phyloP scores from a whole-genome alignment of 805 yeast species.

The Starmerella potacharoeniae region DNA sequence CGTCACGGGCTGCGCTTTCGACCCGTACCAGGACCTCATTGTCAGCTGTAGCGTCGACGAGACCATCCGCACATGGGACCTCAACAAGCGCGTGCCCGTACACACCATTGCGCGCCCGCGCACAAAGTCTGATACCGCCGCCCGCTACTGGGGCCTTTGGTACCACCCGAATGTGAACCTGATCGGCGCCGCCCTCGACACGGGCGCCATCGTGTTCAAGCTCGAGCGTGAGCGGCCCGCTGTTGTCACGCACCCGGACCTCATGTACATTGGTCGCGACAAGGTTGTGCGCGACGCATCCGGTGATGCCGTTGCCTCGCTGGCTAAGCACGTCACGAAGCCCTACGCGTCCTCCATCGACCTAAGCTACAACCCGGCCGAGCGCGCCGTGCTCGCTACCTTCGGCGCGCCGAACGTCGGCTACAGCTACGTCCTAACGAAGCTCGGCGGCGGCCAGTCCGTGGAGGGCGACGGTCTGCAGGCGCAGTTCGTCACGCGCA shows the following conservation, averaged over 20 bases:
- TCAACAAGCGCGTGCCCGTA: conserved; percentile 83
- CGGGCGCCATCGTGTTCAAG: conserved; percentile 96
- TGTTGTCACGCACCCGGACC: conserved; percentile 47
- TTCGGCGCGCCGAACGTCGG: conserved; percentile 40
- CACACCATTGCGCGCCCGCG: conserved; percentile 88
- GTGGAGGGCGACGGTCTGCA: conserved; percentile 33
- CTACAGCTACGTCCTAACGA: conserved; percentile 40
- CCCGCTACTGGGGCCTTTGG: conserved; percentile 70
- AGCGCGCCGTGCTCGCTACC: conserved; percentile 67
- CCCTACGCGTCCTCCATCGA: conserved; percentile 26
- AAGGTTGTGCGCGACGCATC: conserved; percentile 44
- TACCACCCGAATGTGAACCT: conserved; percentile 83
- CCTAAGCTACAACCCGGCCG: conserved; percentile 84
- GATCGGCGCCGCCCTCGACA: conserved; percentile 93
- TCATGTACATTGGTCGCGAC: conserved; percentile 69
- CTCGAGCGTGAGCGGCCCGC: conserved; percentile 97
- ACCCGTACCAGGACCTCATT: conserved; percentile 84
- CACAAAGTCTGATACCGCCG: conserved; percentile 41
- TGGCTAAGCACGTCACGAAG: conserved; percentile 3
- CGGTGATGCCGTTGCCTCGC: conserved; percentile 67
- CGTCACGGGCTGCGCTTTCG: conserved; percentile 80
- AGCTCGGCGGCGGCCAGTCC: conserved; percentile 42
- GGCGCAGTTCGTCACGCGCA: conserved; percentile 89
- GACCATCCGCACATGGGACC: conserved; percentile 93
- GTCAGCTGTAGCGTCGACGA: conserved; percentile 92